Conservation (phyloP, 805 yeast genomes). For the Candida berthetii region DNA sequence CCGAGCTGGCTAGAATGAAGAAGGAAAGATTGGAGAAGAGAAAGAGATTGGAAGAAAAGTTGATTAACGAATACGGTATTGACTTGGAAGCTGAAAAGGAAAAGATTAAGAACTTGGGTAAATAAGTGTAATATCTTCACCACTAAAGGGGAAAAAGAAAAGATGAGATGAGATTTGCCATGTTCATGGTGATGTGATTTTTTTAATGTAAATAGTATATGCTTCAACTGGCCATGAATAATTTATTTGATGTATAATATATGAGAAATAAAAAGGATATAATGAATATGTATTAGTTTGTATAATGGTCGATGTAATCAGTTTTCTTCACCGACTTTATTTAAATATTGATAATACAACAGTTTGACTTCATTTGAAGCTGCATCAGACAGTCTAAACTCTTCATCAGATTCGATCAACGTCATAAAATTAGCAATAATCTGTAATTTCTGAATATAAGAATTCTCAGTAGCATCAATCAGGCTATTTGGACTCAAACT, state of each 20-base stretch:
- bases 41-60: slow-evolving; percentile 63
- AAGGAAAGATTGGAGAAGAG: slow-evolving; percentile 71
- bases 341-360: slow-evolving; percentile 1
- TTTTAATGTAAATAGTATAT: too few relatives aligned
- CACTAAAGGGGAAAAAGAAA: too few relatives aligned
- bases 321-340: not conserved
- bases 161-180: too few relatives aligned
- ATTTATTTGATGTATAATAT: too few relatives aligned
- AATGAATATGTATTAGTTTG: too few relatives aligned
- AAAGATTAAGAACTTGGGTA: slow-evolving; percentile 13
- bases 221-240: too few relatives aligned
- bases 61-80: slow-evolving; percentile 60
- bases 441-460: slow-evolving; percentile 2
- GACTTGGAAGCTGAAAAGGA: slow-evolving; percentile 40
- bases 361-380: slow-evolving; percentile 4
- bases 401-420: slow-evolving; percentile 4
- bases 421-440: slow-evolving; percentile 8
- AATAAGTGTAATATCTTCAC: not conserved
- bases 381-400: slow-evolving; percentile 1
- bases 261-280: too few relatives aligned
- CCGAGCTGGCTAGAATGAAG: slow-evolving; percentile 84
- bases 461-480: not conserved
- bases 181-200: too few relatives aligned
- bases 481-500: not conserved
- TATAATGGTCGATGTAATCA: too few relatives aligned